Evolutionary conservation across 2,329 filamentous ascomycete species (phyloP).

Genomic region (Metarhizium rileyi): DNA sequence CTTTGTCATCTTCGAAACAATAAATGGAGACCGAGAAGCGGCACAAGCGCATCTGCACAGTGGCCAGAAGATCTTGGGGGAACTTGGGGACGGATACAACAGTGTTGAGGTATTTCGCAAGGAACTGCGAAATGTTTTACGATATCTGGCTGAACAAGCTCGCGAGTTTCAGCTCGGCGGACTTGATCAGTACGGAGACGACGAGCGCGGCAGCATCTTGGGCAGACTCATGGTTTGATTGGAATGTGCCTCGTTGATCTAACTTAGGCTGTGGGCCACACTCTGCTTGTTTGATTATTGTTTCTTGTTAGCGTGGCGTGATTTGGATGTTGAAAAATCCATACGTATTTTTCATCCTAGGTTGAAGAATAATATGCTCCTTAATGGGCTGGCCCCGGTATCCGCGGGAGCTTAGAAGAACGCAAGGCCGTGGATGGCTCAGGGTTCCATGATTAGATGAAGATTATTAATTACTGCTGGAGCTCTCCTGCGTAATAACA

Average conservation of each 20-base stretch:
- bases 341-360: not conserved
- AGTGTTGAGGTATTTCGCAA: slow-evolving; percentile 6
- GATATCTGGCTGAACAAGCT: slow-evolving; percentile 13
- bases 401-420: not conserved
- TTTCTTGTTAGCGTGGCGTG: not conserved
- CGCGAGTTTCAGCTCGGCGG: not conserved
- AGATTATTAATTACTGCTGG: not conserved
- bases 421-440: not conserved
- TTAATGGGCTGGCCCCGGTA: not conserved
- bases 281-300: not conserved
- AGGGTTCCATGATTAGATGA: not conserved
- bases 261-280: not conserved
- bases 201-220: slow-evolving; percentile 1
- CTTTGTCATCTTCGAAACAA: slow-evolving; percentile 27
- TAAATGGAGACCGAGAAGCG: slow-evolving; percentile 25
- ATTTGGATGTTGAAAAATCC: not conserved
- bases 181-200: not conserved
- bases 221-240: slow-evolving; percentile 4
- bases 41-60: slow-evolving; percentile 26
- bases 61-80: slow-evolving; percentile 27
- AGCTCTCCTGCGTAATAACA: not conserved
- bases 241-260: not conserved
- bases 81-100: slow-evolving; percentile 14
- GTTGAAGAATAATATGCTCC: not conserved
- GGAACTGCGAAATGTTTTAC: slow-evolving; percentile 12